These are phyloP conservation scores for Phytophthora crassamura DNA, from an alignment of 352 stramenopile genomes.

Conservation along the genomic window DNA sequence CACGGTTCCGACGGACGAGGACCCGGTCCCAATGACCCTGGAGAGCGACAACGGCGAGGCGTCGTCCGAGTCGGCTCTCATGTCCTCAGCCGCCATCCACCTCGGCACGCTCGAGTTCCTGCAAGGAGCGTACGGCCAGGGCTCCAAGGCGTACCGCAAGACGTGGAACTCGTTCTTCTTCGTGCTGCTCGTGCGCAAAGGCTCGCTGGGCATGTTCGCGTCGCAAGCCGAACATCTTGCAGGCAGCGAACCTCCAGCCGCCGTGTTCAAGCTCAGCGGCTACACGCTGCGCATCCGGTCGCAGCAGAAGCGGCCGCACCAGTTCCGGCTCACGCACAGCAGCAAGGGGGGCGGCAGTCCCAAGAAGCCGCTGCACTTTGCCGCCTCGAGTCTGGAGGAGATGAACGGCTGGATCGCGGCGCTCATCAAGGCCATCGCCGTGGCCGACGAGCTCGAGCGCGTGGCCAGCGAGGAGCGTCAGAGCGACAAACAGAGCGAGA, in stretches of 20 bases:
- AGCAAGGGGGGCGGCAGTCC: slow-evolving; percentile 32
- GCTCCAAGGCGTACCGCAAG: slow-evolving; percentile 65
- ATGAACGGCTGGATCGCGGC: slow-evolving; percentile 75
- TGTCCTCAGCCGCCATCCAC: slow-evolving; percentile 50
- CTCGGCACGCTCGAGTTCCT: slow-evolving; percentile 57
- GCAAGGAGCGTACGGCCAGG: slow-evolving; percentile 47
- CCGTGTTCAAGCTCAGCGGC: slow-evolving; percentile 74
- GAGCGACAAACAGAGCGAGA: slow-evolving; percentile 14
- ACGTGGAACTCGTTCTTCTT: slow-evolving; percentile 72
- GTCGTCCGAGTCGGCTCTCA: slow-evolving; percentile 27
- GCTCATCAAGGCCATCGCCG: slow-evolving; percentile 68
- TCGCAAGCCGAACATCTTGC: slow-evolving; percentile 49
- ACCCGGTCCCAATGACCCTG: slow-evolving; percentile 1
- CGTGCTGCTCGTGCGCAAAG: slow-evolving; percentile 75
- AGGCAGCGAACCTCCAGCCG: slow-evolving; percentile 50
- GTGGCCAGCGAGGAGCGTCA: slow-evolving; percentile 20
- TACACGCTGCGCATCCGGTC: slow-evolving; percentile 73
- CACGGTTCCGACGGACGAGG: slow-evolving; percentile 22
- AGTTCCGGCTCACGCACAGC: slow-evolving; percentile 63
- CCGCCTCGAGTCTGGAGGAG: slow-evolving; percentile 61
- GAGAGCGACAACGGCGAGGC: slow-evolving; percentile 29
- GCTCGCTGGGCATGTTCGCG: slow-evolving; percentile 74
- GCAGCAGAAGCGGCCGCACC: slow-evolving; percentile 69
- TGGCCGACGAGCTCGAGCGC: slow-evolving; percentile 58
- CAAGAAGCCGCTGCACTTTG: slow-evolving; percentile 70